A percentile compares a stretch with the other conserved stretches of the same genome.
phyloP scores from a whole-genome alignment of 2,329 filamentous ascomycete genomes.

The Zopfia rhizophila region DNA sequence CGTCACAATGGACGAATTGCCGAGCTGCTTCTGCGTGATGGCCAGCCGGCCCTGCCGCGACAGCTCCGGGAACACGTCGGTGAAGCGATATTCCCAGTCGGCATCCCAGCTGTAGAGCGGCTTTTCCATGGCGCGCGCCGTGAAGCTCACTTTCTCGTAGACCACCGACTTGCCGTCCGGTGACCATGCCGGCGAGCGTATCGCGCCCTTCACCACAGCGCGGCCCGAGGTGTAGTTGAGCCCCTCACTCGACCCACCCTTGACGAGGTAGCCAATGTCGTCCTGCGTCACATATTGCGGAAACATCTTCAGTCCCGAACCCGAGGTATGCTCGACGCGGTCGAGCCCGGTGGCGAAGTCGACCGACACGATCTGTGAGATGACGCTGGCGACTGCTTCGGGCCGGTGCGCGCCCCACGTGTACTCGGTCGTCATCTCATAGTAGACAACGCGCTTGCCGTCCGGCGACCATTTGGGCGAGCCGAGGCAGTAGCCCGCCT shows the following conservation, averaged over 20 bases:
- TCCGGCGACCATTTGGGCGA: conserved; percentile 48
- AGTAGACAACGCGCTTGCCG: conserved; percentile 34
- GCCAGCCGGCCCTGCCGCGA: conserved; percentile 38
- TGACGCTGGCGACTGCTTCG: conserved; percentile 30
- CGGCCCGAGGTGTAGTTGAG: conserved; percentile 25
- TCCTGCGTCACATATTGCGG: conserved; percentile 28
- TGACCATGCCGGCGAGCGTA: conserved; percentile 45
- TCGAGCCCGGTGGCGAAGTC: conserved; percentile 54
- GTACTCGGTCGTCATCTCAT: conserved; percentile 52
- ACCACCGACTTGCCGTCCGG: conserved; percentile 44
- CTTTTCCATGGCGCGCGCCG: conserved; percentile 48
- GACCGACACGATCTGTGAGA: conserved; percentile 48
- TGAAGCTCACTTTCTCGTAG: conserved; percentile 35
- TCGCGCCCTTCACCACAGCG: conserved; percentile 1
- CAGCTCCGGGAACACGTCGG: conserved; percentile 55
- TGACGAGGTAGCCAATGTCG: conserved; percentile 38
- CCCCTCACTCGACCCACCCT: conserved; percentile 38
- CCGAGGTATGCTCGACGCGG: conserved; percentile 39
- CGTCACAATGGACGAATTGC: conserved; percentile 52
- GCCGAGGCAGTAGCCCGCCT: conserved; percentile 50
- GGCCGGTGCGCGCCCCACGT: conserved; percentile 53
- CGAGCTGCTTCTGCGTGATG: conserved; percentile 54
- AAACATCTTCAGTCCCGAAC: conserved; percentile 43
- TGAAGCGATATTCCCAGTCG: conserved; percentile 57
- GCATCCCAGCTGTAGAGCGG: conserved; percentile 52